Evolutionary conservation across 805 yeast genomes (phyloP).

Genomic region (Kodamaea kakaduensis): DNA sequence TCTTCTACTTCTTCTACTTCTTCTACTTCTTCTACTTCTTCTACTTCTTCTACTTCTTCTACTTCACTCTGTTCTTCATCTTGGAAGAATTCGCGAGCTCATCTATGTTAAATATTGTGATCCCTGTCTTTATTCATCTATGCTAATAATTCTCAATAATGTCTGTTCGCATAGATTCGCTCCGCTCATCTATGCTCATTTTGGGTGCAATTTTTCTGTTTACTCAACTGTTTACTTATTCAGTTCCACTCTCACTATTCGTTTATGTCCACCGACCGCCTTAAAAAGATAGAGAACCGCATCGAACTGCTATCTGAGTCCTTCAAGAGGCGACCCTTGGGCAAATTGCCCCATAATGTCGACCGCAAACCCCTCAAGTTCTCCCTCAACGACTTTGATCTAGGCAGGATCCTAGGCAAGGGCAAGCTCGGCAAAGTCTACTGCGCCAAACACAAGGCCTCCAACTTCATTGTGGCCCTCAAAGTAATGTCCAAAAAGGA

Average conservation of each 20-base stretch:
- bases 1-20: too few relatives aligned
- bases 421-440: constrained; percentile 94
- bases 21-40: too few relatives aligned
- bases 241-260: not conserved
- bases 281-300: constrained; percentile 20
- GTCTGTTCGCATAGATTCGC: too few relatives aligned
- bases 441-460: constrained; percentile 70
- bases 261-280: constrained; percentile 5
- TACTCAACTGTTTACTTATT: not conserved
- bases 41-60: too few relatives aligned
- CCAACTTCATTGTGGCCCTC: constrained; percentile 83
- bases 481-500: constrained; percentile 89
- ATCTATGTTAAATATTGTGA: too few relatives aligned
- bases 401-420: constrained; percentile 84
- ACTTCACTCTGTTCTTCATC: too few relatives aligned
- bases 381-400: constrained; percentile 63
- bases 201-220: not conserved
- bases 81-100: too few relatives aligned
- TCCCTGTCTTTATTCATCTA: too few relatives aligned
- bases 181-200: too few relatives aligned
- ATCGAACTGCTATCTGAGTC: constrained; percentile 15
- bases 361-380: constrained; percentile 9
- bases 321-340: constrained; percentile 14
- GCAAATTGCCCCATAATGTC: constrained; percentile 14
- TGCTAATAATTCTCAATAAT: too few relatives aligned